Evolutionary conservation across 148 eudicot genomes (phyloP), one percentile per base, ranked within the genome.

Genomic region (Cornus kousa): DNA sequence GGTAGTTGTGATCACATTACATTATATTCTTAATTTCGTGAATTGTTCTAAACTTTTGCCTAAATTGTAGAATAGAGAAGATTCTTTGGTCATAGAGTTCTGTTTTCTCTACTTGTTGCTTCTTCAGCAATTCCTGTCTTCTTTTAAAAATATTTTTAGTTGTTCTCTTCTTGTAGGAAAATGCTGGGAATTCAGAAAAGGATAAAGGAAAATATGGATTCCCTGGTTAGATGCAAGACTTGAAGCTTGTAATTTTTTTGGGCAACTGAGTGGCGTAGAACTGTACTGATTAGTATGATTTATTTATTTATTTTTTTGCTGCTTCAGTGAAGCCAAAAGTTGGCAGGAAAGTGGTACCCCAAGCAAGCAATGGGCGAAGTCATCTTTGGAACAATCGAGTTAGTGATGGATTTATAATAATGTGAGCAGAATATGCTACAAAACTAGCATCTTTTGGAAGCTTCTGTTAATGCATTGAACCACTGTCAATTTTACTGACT

Each of bases 271-370:
- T 32, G 50, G 5, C 48, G 31, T 48, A 74, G 23, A 64, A 50
- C 68, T 19, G 75, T 43, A n/a, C 10, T 55, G 48, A 48, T 48
- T 20, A 23, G 59, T 67, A 17, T 64, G 35, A 55, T 14, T 43
- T 48, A 31, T 35, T 55, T 68, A 39, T 39, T 39, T 39, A 28
- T 39, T 43, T 43, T 0, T 43, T 43, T 80, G 50, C 70, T 81
- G 74, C 67, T 76, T 70, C 85, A 90, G 97, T 89, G 68, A 95
- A 89, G 84, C 75, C 89, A 31, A 90, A 86, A 76, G 82, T 83
- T 75, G 81, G 82, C 64, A 83, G 81, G 68, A 80, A 86, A 73
- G 66, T 81, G 53, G 76, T 77, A 35, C 76, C 91, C 39, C 88
- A 82, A 77, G 82, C 82, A 75, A 90, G 87, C 85, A 79, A 80